Conservation (phyloP, 1,284 basidiomycete genomes). For the Pyrrhoderma lamaoense region DNA sequence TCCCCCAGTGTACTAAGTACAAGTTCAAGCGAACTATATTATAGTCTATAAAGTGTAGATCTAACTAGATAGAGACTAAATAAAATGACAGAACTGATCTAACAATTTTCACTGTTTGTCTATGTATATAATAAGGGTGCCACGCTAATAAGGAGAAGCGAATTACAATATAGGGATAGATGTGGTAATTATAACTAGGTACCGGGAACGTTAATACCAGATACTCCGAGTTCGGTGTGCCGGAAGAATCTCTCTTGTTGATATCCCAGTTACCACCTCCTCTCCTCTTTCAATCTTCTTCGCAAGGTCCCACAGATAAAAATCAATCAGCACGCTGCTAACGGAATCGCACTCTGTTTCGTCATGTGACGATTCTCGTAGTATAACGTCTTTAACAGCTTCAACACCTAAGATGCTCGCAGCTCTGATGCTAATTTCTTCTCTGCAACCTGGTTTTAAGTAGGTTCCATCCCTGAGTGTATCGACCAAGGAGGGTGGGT, state of each 20-base stretch:
- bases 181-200: too few species aligned
- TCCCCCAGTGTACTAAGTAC: too few species aligned
- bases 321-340: constrained; percentile 77
- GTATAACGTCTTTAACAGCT: constrained; percentile 50
- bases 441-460: constrained; percentile 48
- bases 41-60: too few species aligned
- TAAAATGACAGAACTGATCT: too few species aligned
- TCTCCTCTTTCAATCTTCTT: constrained; percentile 62
- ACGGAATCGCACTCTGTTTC: constrained; percentile 27
- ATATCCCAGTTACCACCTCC: constrained; percentile 47
- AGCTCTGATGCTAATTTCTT: constrained; percentile 66
- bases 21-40: too few species aligned
- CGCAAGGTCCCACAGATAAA: constrained; percentile 80
- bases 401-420: constrained; percentile 76
- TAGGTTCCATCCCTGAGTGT: constrained; percentile 37
- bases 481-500: constrained; percentile 48
- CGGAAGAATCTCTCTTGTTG: constrained; percentile 54
- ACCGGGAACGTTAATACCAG: constrained; percentile 67
- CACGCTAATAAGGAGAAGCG: too few species aligned
- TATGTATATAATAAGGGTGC: too few species aligned
- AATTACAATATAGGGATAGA: too few species aligned
- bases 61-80: too few species aligned
- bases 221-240: constrained; percentile 74
- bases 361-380: too few species aligned
- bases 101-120: too few species aligned